phyloP scores from a whole-genome alignment of 495 filamentous ascomycete genomes.

The Trypethelium eluteriae region DNA sequence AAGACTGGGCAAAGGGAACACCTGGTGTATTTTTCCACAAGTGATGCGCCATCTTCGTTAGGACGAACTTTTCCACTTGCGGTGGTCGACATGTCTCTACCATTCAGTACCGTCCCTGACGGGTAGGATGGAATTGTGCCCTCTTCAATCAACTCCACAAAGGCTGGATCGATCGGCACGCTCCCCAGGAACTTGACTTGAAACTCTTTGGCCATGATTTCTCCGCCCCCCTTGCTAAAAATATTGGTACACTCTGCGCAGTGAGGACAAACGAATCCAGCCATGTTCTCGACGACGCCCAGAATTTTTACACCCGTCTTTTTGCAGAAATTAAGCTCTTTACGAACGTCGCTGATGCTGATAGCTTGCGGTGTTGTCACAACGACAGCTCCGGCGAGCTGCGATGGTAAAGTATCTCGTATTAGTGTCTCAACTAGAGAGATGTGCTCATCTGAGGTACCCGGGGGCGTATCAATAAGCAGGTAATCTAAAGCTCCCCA shows the following conservation, averaged over 20 bases:
- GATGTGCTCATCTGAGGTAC: conserved; percentile 96
- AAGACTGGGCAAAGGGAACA: conserved; percentile 73
- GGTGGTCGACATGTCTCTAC: conserved; percentile 26
- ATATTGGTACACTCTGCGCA: conserved; percentile 90
- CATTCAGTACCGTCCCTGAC: conserved; percentile 27
- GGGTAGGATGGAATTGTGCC: conserved; percentile 43
- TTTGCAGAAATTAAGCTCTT: conserved; percentile 90
- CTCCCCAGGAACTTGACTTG: conserved; percentile 74
- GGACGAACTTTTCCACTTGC: conserved; percentile 24
- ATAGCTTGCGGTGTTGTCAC: conserved; percentile 96
- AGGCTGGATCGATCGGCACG: conserved; percentile 78
- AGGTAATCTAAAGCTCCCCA: conserved; percentile 86
- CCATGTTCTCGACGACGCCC: conserved; percentile 97
- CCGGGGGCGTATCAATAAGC: conserved; percentile 90
- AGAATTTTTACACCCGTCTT: conserved; percentile 77
- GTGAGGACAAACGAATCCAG: conserved; percentile 89
- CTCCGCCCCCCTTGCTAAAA: conserved; percentile 81
- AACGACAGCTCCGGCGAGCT: conserved; percentile 73
- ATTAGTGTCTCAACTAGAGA: conserved; percentile 81
- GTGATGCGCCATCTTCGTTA: conserved; percentile 20
- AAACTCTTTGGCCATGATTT: conserved; percentile 84
- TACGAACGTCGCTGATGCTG: conserved; percentile 84
- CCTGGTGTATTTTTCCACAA: conserved; percentile 71
- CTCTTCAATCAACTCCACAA: conserved; percentile 59
- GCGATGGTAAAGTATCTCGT: conserved; percentile 41